These are phyloP conservation scores for Cryptomeria japonica DNA, from an alignment of 75 land plant species.

Conservation along the genomic window DNA sequence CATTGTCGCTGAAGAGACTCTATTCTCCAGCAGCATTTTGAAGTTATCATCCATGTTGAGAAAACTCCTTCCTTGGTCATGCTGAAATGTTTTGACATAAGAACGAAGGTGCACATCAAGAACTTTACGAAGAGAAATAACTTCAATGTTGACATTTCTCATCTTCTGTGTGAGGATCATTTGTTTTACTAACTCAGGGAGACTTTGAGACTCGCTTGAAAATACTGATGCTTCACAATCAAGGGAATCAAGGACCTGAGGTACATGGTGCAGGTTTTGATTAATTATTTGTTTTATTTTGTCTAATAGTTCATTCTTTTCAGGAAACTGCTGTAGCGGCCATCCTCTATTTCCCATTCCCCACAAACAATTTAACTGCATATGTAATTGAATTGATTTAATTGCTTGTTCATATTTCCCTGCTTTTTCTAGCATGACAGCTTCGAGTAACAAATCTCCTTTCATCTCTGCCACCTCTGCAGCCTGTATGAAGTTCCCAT, in stretches of 20 bases:
- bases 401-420: slow-evolving; percentile 26
- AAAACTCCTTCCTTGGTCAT: slow-evolving; percentile 4
- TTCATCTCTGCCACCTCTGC: slow-evolving; percentile 35
- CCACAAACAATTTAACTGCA: slow-evolving; percentile 43
- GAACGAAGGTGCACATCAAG: slow-evolving; percentile 31
- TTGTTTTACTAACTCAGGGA: slow-evolving; percentile 8
- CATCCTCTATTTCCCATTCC: slow-evolving; percentile 36
- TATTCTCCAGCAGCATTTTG: slow-evolving; percentile 12
- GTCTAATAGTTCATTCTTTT: slow-evolving; percentile 30
- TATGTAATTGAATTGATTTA: slow-evolving; percentile 23
- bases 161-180: slow-evolving; percentile 9
- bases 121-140: slow-evolving; percentile 28
- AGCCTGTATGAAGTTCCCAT: slow-evolving; percentile 53
- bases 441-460: slow-evolving; percentile 45
- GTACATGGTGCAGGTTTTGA: background rate
- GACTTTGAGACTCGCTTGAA: background rate
- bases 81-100: slow-evolving; percentile 10
- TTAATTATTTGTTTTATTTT: slow-evolving; percentile 36
- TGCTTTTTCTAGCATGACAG: slow-evolving; percentile 50
- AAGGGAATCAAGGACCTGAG: background rate
- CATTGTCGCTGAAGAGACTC: slow-evolving; percentile 19
- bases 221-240: slow-evolving; percentile 23
- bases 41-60: slow-evolving; percentile 1
- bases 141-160: slow-evolving; percentile 12
- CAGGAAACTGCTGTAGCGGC: slow-evolving; percentile 36